phyloP scores from a whole-genome alignment of 305 asterid species.

The Rubia occidens region DNA sequence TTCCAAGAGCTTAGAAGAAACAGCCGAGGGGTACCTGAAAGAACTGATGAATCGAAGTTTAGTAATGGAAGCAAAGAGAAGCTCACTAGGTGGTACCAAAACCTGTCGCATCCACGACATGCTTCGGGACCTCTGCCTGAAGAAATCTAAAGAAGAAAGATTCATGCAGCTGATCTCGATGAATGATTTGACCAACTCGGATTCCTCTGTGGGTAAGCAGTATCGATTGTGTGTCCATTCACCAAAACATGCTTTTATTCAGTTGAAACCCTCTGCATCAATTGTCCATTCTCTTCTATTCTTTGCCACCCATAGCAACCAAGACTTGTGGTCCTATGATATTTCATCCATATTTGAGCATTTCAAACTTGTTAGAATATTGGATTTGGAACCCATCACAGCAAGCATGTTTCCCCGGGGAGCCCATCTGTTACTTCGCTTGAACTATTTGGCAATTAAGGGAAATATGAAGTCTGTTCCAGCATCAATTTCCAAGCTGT shows the following conservation, averaged over 20 bases:
- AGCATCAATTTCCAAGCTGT: constrained; percentile 5
- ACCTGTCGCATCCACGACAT: constrained; percentile 17
- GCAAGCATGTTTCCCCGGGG: background rate
- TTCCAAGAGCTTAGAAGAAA: constrained; percentile 14
- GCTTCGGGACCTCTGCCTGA: constrained; percentile 23
- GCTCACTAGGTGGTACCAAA: constrained; percentile 10
- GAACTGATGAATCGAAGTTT: constrained; percentile 4
- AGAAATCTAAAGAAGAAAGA: constrained; percentile 20
- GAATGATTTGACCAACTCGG: background rate
- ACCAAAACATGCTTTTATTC: background rate
- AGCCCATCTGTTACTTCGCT: background rate
- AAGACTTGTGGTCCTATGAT: background rate
- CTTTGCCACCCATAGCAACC: background rate
- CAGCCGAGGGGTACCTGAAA: constrained; percentile 19
- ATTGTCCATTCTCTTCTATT: constrained; percentile 11
- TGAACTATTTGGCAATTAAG: constrained; percentile 5
- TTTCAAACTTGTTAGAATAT: background rate
- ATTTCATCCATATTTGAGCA: constrained; percentile 3
- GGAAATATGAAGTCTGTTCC: constrained; percentile 1
- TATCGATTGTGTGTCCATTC: constrained; percentile 15
- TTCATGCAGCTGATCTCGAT: constrained; percentile 4
- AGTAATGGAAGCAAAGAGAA: constrained; percentile 6
- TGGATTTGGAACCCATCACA: constrained; percentile 13
- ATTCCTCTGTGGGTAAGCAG: no score
- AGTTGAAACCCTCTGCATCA: constrained; percentile 3